A percentile compares a stretch with the other conserved stretches of the same genome.
Evolutionary conservation across 2,329 filamentous ascomycete species (phyloP).

Genomic region (Triangularia setosa): DNA sequence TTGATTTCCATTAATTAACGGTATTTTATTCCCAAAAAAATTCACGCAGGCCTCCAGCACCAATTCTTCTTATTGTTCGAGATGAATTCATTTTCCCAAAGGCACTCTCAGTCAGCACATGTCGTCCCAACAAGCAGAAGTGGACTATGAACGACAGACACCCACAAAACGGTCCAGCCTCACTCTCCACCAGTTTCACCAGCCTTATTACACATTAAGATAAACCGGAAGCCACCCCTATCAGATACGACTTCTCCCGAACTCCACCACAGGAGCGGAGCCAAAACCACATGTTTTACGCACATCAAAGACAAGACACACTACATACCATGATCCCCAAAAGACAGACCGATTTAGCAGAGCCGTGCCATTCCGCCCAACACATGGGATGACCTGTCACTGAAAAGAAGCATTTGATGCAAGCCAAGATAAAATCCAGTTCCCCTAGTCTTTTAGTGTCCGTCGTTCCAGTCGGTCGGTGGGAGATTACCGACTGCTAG

Average conservation of each 20-base stretch:
- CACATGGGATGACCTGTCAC: background rate
- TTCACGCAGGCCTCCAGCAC: background rate
- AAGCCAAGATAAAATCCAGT: background rate
- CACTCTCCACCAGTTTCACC: background rate
- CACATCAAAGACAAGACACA: background rate
- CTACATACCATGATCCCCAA: background rate
- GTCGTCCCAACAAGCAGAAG: background rate
- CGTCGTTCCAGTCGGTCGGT: background rate
- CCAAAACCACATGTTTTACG: background rate
- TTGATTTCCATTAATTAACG: background rate
- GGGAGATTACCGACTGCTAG: background rate
- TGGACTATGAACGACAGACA: no score
- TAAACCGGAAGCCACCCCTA: background rate
- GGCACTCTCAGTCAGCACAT: background rate
- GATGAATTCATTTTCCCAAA: background rate
- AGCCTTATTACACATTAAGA: background rate
- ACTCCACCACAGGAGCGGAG: background rate
- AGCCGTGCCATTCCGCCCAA: background rate
- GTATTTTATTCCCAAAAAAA: no score
- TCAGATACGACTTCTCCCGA: conserved; percentile 7
- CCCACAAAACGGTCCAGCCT: background rate
- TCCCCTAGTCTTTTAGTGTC: background rate
- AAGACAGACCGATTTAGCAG: background rate
- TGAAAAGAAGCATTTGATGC: background rate
- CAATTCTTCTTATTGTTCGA: background rate